phyloP scores from a whole-genome alignment of 129 eudicot genomes.

The Flaveria ramosissima region DNA sequence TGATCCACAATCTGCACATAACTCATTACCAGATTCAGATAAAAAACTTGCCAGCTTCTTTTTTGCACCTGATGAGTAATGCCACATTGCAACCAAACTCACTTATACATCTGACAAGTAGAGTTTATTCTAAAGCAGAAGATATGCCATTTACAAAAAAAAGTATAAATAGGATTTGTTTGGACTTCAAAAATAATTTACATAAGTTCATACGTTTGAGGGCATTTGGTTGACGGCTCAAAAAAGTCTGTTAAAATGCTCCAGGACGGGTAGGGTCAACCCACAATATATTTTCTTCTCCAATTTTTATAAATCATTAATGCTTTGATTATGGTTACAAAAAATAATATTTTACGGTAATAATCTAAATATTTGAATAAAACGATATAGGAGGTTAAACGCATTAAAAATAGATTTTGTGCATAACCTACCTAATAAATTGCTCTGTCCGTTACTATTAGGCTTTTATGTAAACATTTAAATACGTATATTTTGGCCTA shows the following conservation, averaged over 20 bases:
- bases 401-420: neutral
- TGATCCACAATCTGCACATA: slow-evolving; percentile 93
- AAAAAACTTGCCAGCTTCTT: slow-evolving; percentile 55
- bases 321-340: neutral
- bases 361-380: neutral
- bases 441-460: neutral
- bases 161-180: neutral
- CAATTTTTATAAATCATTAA: neutral
- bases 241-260: neutral
- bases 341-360: neutral
- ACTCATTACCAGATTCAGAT: slow-evolving; percentile 58
- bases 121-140: slow-evolving; percentile 1
- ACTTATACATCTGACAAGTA: neutral
- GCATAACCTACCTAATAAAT: neutral
- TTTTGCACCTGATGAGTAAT: slow-evolving; percentile 53
- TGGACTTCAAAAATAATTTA: slow-evolving; percentile 12
- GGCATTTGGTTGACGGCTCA: neutral
- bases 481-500: neutral
- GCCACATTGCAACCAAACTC: slow-evolving; percentile 22
- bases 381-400: neutral
- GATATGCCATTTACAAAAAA: slow-evolving; percentile 4
- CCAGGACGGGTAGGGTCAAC: neutral
- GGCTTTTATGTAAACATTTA: neutral
- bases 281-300: neutral
- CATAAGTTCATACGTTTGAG: slow-evolving; percentile 4